Conservation (phyloP, 192 early-diverging fungal genomes). For the Piromyces finnis region DNA sequence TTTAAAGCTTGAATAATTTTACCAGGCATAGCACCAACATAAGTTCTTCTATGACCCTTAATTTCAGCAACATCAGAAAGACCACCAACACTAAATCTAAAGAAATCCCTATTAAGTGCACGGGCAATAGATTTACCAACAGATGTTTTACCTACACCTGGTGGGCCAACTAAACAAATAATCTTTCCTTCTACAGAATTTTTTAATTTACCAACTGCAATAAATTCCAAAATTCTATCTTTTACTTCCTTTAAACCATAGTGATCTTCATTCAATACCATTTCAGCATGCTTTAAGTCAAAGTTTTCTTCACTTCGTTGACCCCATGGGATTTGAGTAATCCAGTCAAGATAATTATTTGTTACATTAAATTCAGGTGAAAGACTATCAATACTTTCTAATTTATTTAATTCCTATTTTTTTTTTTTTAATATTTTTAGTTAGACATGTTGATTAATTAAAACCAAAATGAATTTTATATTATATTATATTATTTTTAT, state of each 20-base stretch:
- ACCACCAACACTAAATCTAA: conserved; percentile 91
- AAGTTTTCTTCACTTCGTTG: conserved; percentile 79
- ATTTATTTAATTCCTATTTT: neutral
- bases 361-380: conserved; percentile 89
- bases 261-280: conserved; percentile 94
- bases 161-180: conserved; percentile 94
- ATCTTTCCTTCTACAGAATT: conserved; percentile 98
- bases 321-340: conserved; percentile 96
- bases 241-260: conserved; percentile 99
- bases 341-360: conserved; percentile 96
- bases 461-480: no score
- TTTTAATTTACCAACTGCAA: conserved; percentile 89
- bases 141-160: conserved; percentile 93
- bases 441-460: no score
- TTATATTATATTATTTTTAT: neutral
- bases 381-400: neutral
- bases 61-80: conserved; percentile 97
- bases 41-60: conserved; percentile 96
- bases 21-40: conserved; percentile 99
- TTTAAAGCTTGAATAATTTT: conserved; percentile 98
- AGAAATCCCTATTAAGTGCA: conserved; percentile 85
- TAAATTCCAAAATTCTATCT: conserved; percentile 96
- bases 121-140: conserved; percentile 96
- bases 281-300: conserved; percentile 65
- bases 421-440: neutral